Base-by-base conservation (phyloP, 306 rosid species). In the Ammopiptanthus mongolicus region DNA sequence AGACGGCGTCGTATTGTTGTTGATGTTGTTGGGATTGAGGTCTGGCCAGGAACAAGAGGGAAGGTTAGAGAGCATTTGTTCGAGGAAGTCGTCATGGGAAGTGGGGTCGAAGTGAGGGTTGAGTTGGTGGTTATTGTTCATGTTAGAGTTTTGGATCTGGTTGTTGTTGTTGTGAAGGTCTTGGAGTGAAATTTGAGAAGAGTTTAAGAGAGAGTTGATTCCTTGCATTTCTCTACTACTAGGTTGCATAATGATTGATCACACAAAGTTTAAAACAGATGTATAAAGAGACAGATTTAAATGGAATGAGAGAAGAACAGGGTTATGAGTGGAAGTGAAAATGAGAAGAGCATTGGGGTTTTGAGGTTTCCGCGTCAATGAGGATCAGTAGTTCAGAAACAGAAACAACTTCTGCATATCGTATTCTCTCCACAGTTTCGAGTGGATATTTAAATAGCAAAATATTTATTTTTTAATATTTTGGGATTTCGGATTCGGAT, bases 51-150 rank as follows among this genome's bases (percentile, higher is more conserved):
- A 77, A 62, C 71, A 83, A 34, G 89, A 82, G 8, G 81, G 83
- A 70, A 91, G 83, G 52, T 74, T 81, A 18, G 96, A 88, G 77
- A 93, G 93, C 88, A 93, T 87, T 85, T 88, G 98, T 33, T 93
- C 91, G 55, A 93, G 90, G 39, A 93, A 93, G 55, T 93, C 98
- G 60, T 93, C 98, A 69, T 88, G 89, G 61, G 96, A 66, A n/a
- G 88, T 39, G 11, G 88, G 73, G 52, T 86, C 90, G 31, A 84
- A 88, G 82, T 83, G 86, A 59, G 70, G 47, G 69, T 6, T 59
- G 62, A 82, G 63, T 58, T 60, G 65, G 3, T 73, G 80, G 11
- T 71, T 78, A 1, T 73, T 36, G 59, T 55, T 90, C 58, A 82
- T 85, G 64, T 76, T 87, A 23, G 82, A 55, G 10, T 68, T 76